phyloP scores from a whole-genome alignment of 352 stramenopile species.

The Phytophthora sojae region DNA sequence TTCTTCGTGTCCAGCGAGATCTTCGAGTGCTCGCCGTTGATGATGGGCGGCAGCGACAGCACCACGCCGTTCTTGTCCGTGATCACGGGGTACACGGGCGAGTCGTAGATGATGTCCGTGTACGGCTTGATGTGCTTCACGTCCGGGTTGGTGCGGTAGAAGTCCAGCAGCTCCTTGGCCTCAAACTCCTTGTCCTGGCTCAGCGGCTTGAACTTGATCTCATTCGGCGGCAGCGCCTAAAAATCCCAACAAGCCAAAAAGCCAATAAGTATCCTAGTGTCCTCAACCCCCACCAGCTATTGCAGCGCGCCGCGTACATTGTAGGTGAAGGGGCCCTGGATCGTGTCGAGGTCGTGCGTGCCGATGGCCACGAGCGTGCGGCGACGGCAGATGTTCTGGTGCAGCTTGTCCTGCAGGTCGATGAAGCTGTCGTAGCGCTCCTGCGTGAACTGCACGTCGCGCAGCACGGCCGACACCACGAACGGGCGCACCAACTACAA shows the following conservation, averaged over 20 bases:
- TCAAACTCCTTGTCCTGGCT: slow-evolving; percentile 92
- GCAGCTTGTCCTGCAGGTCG: slow-evolving; percentile 99
- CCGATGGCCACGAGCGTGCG: slow-evolving; percentile 99
- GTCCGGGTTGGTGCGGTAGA: slow-evolving; percentile 95
- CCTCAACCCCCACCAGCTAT: background rate
- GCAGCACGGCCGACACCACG: slow-evolving; percentile 97
- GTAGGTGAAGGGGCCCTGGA: slow-evolving; percentile 95
- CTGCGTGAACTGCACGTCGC: slow-evolving; percentile 96
- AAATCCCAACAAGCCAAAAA: slow-evolving; percentile 6
- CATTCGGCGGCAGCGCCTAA: slow-evolving; percentile 90
- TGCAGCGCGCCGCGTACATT: slow-evolving; percentile 52
- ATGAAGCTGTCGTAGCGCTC: slow-evolving; percentile 99
- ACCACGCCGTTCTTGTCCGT: slow-evolving; percentile 96
- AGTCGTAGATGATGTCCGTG: slow-evolving; percentile 99
- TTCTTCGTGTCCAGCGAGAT: slow-evolving; percentile 98
- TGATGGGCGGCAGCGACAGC: slow-evolving; percentile 98
- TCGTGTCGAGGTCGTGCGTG: slow-evolving; percentile 98
- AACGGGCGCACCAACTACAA: slow-evolving; percentile 94
- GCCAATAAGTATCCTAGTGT: background rate
- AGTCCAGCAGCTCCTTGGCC: slow-evolving; percentile 95
- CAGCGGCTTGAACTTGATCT: slow-evolving; percentile 98
- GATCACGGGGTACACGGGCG: slow-evolving; percentile 97
- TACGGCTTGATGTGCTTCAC: slow-evolving; percentile 99
- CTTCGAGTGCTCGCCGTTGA: slow-evolving; percentile 98
- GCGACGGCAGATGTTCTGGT: slow-evolving; percentile 99